These are phyloP conservation scores for Crithidia brevicula DNA, from an alignment of 208 protist genomes.

Conservation along the genomic window DNA sequence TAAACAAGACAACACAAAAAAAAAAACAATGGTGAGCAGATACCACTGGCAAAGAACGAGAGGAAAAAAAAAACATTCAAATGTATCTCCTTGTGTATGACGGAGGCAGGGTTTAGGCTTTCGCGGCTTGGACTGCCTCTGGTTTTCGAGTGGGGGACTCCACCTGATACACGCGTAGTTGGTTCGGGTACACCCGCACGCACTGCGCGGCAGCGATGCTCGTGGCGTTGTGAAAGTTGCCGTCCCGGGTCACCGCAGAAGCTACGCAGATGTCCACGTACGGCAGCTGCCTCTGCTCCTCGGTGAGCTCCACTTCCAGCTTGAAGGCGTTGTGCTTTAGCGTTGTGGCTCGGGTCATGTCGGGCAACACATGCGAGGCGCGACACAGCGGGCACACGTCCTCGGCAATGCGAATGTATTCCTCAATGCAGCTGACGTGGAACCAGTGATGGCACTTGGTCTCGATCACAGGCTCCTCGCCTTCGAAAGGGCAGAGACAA, in stretches of 20 bases:
- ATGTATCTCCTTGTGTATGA: no score
- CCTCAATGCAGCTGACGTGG: slow-evolving; percentile 69
- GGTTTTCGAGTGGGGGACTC: background rate
- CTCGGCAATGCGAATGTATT: slow-evolving; percentile 41
- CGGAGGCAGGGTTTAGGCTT: no score
- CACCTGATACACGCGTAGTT: slow-evolving; percentile 12
- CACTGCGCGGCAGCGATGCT: slow-evolving; percentile 53
- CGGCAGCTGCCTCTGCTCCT: slow-evolving; percentile 23
- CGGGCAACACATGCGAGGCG: slow-evolving; percentile 37
- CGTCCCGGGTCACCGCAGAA: slow-evolving; percentile 35
- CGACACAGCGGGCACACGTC: slow-evolving; percentile 71
- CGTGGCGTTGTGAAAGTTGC: slow-evolving; percentile 53
- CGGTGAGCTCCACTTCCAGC: slow-evolving; percentile 32
- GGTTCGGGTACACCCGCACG: slow-evolving; percentile 30
- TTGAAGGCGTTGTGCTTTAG: slow-evolving; percentile 41
- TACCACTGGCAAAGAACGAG: no score
- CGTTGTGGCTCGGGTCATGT: slow-evolving; percentile 27
- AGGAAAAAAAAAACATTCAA: background rate
- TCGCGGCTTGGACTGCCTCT: background rate
- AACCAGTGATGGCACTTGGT: slow-evolving; percentile 71
- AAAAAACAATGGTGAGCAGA: no score
- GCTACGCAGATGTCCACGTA: slow-evolving; percentile 53
- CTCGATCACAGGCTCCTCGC: slow-evolving; percentile 44
- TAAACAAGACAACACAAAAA: no score
- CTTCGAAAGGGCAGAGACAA: slow-evolving; percentile 45